Percentiles rank a stretch among this genome's conserved stretches.
These are phyloP conservation scores for Linderniella brevidens DNA, from an alignment of 257 asterid species.

Conservation along the genomic window DNA sequence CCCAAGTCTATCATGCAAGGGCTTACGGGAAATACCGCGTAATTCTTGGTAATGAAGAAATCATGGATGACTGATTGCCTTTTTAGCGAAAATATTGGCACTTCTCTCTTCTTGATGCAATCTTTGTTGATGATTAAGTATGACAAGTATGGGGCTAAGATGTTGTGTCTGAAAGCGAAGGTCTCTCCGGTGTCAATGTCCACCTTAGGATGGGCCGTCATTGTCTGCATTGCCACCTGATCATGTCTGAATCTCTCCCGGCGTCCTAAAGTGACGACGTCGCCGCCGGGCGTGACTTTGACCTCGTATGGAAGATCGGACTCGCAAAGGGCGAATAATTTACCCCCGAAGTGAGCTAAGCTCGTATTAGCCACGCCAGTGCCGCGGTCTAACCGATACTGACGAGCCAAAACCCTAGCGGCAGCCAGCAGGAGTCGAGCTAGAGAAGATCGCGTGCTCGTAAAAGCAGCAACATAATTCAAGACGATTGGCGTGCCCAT, in stretches of 20 bases:
- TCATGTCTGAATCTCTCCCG: slow-evolving; percentile 17
- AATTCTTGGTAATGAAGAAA: slow-evolving; percentile 34
- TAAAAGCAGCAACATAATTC: slow-evolving; percentile 28
- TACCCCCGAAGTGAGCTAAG: slow-evolving; percentile 22
- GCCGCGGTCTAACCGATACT: slow-evolving; percentile 16
- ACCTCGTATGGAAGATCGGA: slow-evolving; percentile 36
- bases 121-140: slow-evolving; percentile 20
- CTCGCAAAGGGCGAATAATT: slow-evolving; percentile 31
- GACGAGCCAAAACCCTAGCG: slow-evolving; percentile 17
- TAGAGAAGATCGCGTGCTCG: too few species aligned
- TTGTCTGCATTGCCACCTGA: slow-evolving; percentile 9
- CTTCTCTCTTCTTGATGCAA: slow-evolving; percentile 22
- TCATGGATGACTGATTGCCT: slow-evolving; percentile 28
- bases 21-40: slow-evolving; percentile 28
- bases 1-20: slow-evolving; percentile 23
- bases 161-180: slow-evolving; percentile 31
- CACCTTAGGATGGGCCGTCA: slow-evolving; percentile 56
- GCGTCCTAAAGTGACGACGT: slow-evolving; percentile 27
- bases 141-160: slow-evolving; percentile 24
- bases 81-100: slow-evolving; percentile 26
- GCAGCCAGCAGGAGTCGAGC: slow-evolving; percentile 17
- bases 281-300: slow-evolving; percentile 23
- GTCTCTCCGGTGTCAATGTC: slow-evolving; percentile 30
- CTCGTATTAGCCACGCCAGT: slow-evolving; percentile 37
- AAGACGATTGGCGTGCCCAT: slow-evolving; percentile 20